Evolutionary conservation across 805 yeast genomes (phyloP), one percentile per base, ranked within the genome.

Genomic region (Yueomyces sp.): DNA sequence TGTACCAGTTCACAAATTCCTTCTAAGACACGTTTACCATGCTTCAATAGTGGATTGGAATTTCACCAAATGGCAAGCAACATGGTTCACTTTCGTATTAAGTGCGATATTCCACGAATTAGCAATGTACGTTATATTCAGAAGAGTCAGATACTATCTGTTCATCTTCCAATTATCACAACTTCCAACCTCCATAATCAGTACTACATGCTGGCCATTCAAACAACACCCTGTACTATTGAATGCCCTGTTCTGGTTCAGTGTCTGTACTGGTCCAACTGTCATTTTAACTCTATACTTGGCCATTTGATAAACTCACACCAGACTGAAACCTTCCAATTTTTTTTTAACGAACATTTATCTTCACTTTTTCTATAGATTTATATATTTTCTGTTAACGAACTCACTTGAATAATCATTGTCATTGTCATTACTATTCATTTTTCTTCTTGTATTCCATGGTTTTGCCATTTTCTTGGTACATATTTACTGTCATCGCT

Each of bases 21-120:
- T 88, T 45, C 66, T 86, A 37, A 72, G 96, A 47, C 97, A 90
- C 57, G 96, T 90, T 3, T 90, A 90, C 62, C 95, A 86, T 58
- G 78, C 90, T 27, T 76, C 88, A 11, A 82, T 88, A 46, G 76
- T 88, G 51, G 79, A 87, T 0, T 68, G 86, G 40, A 69, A 77
- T 32, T 65, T 87, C 45, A 73, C 76, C 48, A 84, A 79, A 56
- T 46, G 53, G 2, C 67, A 70, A 38, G 96, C 96, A 1, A 79
- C 90, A 1, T 54, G 85, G 30, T 58, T 81, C 53, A 85, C 94
- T 3, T 85, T 85, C 54, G 54, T 86, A 30, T 59, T 90, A 38
- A 83, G 94, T 43, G 75, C 94, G 5, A 47, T 83, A 4, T 75
- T 90, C 34, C 97, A 88, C 62, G 97, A 88, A 60, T 60, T 87